Evolutionary conservation across 495 filamentous ascomycete genomes (phyloP).

Genomic region (Astrocystis sublimbata): DNA sequence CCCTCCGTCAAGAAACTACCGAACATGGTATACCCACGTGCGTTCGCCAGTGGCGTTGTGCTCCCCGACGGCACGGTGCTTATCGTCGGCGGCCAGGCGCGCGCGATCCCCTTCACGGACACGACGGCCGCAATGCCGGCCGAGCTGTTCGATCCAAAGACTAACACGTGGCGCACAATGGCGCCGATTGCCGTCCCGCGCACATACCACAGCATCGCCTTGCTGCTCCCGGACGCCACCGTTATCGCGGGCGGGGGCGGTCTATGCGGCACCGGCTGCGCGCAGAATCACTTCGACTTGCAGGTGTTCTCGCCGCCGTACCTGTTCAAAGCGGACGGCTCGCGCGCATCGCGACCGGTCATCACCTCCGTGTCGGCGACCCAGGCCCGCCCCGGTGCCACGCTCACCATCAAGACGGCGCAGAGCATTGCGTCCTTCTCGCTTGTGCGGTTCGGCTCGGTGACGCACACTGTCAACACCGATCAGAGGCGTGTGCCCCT

Average conservation of each 20-base stretch:
- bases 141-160: slow-evolving; percentile 54
- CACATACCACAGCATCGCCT: slow-evolving; percentile 57
- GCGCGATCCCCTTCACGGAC: slow-evolving; percentile 53
- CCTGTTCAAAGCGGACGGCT: slow-evolving; percentile 47
- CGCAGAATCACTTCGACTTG: slow-evolving; percentile 58
- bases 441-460: slow-evolving; percentile 49
- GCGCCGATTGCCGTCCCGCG: slow-evolving; percentile 46
- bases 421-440: slow-evolving; percentile 21
- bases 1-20: slow-evolving; percentile 33
- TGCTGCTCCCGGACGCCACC: slow-evolving; percentile 58
- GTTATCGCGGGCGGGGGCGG: slow-evolving; percentile 59
- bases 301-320: slow-evolving; percentile 61
- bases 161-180: slow-evolving; percentile 40
- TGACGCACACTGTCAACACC: slow-evolving; percentile 61
- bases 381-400: slow-evolving; percentile 32
- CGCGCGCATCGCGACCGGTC: slow-evolving; percentile 42
- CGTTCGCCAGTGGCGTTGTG: slow-evolving; percentile 56
- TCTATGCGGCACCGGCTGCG: slow-evolving; percentile 51
- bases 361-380: slow-evolving; percentile 25
- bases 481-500: slow-evolving; percentile 58
- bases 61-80: slow-evolving; percentile 60
- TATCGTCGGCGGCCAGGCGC: slow-evolving; percentile 55
- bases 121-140: slow-evolving; percentile 43
- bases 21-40: slow-evolving; percentile 50
- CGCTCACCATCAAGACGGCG: slow-evolving; percentile 38